phyloP scores from a whole-genome alignment of 1,139 yeast species.

The Meyerozyma guilliermondii region DNA sequence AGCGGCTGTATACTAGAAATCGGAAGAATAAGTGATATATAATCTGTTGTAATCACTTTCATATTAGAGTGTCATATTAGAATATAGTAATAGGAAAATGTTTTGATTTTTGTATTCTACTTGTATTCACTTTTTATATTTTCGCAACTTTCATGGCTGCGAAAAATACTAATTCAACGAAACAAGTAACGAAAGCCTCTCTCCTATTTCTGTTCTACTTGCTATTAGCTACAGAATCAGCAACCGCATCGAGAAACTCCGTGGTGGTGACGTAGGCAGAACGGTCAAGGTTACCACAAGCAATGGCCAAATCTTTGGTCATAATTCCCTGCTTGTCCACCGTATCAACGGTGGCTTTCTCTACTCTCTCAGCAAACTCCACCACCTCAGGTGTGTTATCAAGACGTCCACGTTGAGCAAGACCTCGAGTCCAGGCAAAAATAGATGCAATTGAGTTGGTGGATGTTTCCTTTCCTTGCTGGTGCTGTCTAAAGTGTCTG shows the following conservation, averaged over 20 bases:
- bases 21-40: no score
- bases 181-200: not conserved
- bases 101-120: no score
- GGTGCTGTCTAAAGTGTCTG: conserved; percentile 80
- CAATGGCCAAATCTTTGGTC: conserved; percentile 81
- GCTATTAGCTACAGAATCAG: conserved; percentile 20
- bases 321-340: conserved; percentile 70
- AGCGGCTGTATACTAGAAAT: not conserved
- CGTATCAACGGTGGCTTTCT: conserved; percentile 65
- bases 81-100: no score
- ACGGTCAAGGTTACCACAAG: conserved; percentile 63
- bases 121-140: no score
- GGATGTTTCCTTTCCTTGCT: conserved; percentile 78
- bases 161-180: no score
- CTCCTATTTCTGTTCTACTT: not conserved
- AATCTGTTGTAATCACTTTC: no score
- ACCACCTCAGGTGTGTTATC: conserved; percentile 70
- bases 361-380: conserved; percentile 60
- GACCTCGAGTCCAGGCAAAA: conserved; percentile 84
- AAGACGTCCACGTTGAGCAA: conserved; percentile 73
- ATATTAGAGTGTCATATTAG: no score
- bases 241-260: conserved; percentile 71
- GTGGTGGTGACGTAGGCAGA: conserved; percentile 67
- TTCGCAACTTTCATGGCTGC: no score
- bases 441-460: conserved; percentile 83